Percentiles rank a stretch among this genome's conserved stretches.
Conservation (phyloP, 306 rosid genomes). For the Inga oerstediana region DNA sequence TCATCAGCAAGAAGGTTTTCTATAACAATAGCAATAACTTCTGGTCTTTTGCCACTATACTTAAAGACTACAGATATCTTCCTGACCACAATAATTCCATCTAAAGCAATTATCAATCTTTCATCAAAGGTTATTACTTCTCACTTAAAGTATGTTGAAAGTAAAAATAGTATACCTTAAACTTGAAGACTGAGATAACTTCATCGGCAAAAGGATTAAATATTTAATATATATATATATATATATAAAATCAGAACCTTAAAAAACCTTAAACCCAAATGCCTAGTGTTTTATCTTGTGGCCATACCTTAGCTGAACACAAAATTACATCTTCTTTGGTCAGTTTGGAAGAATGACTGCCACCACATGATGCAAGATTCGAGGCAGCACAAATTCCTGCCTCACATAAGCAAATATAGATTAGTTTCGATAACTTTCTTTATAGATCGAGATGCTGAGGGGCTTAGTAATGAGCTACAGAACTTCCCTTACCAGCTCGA, state of each 20-base stretch:
- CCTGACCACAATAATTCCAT: slow-evolving; percentile 97
- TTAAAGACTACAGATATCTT: slow-evolving; percentile 47
- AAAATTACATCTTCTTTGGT: slow-evolving; percentile 77
- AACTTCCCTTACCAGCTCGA: too few relatives aligned
- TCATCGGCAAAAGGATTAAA: slow-evolving; percentile 19
- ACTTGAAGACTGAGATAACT: slow-evolving; percentile 21
- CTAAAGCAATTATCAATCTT: slow-evolving; percentile 88
- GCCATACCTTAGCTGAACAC: slow-evolving; percentile 90
- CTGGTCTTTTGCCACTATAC: slow-evolving; percentile 94
- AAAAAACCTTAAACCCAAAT: slow-evolving; percentile 18
- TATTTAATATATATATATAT: not conserved
- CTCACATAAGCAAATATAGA: slow-evolving; percentile 58
- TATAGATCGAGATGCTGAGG: too few relatives aligned
- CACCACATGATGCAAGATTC: slow-evolving; percentile 94
- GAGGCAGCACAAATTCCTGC: slow-evolving; percentile 99
- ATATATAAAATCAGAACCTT: not conserved
- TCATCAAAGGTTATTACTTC: slow-evolving; percentile 49
- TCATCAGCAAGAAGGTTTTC: slow-evolving; percentile 81
- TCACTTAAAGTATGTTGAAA: slow-evolving; percentile 22
- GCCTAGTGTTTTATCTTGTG: slow-evolving; percentile 6
- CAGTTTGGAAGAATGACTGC: slow-evolving; percentile 87
- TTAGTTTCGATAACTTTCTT: too few relatives aligned
- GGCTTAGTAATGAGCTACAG: too few relatives aligned
- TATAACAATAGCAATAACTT: slow-evolving; percentile 81
- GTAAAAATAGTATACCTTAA: slow-evolving; percentile 2